Evolutionary conservation across 2,329 filamentous ascomycete genomes (phyloP).

Genomic region (Paraphaeosphaeria sporulosa): DNA sequence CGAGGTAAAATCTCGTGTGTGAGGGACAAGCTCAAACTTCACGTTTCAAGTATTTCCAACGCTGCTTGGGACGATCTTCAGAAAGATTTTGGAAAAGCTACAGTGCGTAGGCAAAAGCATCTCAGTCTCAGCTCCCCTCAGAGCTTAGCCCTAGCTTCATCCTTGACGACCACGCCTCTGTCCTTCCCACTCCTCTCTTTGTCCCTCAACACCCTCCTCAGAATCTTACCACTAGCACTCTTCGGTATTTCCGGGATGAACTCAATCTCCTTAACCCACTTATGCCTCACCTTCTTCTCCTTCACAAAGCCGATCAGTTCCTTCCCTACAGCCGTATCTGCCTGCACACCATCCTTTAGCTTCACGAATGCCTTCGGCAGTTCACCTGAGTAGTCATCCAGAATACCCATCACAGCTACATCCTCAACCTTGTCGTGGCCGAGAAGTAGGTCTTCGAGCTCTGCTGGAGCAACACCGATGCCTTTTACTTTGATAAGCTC

Average conservation of each 20-base stretch:
- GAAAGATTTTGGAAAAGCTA: not conserved
- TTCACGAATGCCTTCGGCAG: conserved; percentile 56
- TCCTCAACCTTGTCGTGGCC: conserved; percentile 65
- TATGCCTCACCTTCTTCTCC: conserved; percentile 56
- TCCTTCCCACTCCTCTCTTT: conserved; percentile 49
- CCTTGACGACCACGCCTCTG: conserved; percentile 34
- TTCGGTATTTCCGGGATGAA: conserved; percentile 59
- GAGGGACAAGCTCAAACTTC: too few relatives aligned
- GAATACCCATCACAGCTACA: conserved; percentile 62
- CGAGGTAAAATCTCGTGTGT: too few relatives aligned
- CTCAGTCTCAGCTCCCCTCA: not conserved
- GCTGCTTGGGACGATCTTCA: too few relatives aligned
- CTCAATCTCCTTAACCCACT: conserved; percentile 55
- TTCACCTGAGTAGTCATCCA: conserved; percentile 61
- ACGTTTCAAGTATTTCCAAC: too few relatives aligned
- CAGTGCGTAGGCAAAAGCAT: not conserved
- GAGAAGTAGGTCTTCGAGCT: conserved; percentile 69
- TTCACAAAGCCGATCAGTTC: conserved; percentile 54
- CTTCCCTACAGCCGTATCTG: conserved; percentile 43
- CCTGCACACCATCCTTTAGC: conserved; percentile 44
- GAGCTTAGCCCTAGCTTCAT: conserved; percentile 27
- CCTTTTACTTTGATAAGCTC: conserved; percentile 75
- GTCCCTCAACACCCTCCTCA: conserved; percentile 55
- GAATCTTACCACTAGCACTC: conserved; percentile 57
- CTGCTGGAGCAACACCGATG: conserved; percentile 67